Evolutionary conservation across 1,284 basidiomycete genomes (phyloP), one percentile per base, ranked within the genome.

Genomic region (Somion occarium): DNA sequence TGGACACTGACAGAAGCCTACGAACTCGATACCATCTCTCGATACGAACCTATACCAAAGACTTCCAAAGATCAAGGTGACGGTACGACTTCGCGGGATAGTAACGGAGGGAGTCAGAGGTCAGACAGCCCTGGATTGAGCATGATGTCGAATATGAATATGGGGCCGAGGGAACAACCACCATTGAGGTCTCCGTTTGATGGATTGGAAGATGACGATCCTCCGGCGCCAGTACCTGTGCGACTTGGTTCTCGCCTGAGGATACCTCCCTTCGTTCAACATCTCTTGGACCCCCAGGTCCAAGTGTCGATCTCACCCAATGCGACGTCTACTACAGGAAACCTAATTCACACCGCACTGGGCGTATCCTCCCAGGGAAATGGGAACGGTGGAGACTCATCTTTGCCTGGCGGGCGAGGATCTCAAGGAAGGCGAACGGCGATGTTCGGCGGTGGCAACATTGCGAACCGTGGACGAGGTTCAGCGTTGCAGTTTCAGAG

Each of bases 1-100:
- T 66, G 64, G 64, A 55, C 63, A 48, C 61, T 53, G 46, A 66
- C 68, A 53, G 64, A 65, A 57, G 65, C 59, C 43, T 59, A 60
- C 52, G 64, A 67, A 55, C 62, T 61, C 52, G 22, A 57, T 26
- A 45, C 48, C 50, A 43, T 44, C 52, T 53, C 52, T 54, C 43
- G 49, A 48, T 51, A 51, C 49, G 37, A 39, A n/a, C 46, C 48
- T 38, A 48, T 44, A 24, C 53, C 20, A 26, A 26, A n/a, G 3
- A 22, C 42, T 13, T 25, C 49, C 54, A 46, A 54, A 44, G 24
- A 50, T 49, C 42, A 38, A 47, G 51, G 1, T 51, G 53, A 53
- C 23, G 44, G 37, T 1, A 42, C 41, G 38, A 20, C 47, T 26
- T 26, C 25, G 44, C 7, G 45, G 24, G 41, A 41, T 27, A 46